phyloP scores from a whole-genome alignment of 192 early-diverging fungal species.

The Coemansia sp. region DNA sequence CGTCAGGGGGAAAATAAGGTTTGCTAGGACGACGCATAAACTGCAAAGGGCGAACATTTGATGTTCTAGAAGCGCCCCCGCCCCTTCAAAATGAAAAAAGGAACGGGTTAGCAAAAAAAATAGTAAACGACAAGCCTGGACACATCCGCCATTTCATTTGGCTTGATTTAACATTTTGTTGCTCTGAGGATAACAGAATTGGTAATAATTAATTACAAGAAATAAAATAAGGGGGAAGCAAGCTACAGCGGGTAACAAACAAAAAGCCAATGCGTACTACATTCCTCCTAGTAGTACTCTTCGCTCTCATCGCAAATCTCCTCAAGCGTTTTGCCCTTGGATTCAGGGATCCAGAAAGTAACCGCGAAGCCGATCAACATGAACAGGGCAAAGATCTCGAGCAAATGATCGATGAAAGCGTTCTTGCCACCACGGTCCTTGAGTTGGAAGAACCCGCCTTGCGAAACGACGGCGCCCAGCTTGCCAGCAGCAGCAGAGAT shows the following conservation, averaged over 20 bases:
- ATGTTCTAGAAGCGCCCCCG: neutral
- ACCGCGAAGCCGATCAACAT: conserved; percentile 72
- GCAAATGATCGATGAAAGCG: conserved; percentile 60
- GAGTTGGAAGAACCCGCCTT: conserved; percentile 70
- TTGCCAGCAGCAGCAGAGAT: conserved; percentile 82
- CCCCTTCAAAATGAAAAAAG: neutral
- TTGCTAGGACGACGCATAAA: too few relatives aligned
- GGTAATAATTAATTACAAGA: neutral
- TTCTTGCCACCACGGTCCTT: conserved; percentile 72
- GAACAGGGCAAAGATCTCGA: conserved; percentile 75
- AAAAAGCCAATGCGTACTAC: neutral
- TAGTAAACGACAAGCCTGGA: too few relatives aligned
- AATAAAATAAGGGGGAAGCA: neutral
- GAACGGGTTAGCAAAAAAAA: too few relatives aligned
- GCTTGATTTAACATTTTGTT: too few relatives aligned
- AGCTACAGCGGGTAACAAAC: neutral
- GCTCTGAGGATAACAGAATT: too few relatives aligned
- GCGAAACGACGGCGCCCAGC: conserved; percentile 75
- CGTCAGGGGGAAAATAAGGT: too few relatives aligned
- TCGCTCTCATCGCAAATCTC: conserved; percentile 54
- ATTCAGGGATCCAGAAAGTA: conserved; percentile 54
- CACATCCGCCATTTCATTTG: too few relatives aligned
- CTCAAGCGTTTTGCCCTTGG: conserved; percentile 57
- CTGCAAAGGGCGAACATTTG: neutral
- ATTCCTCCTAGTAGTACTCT: conserved; percentile 41